Percentiles rank a stretch among this genome's conserved stretches.
Conservation (phyloP, 352 stramenopile species). For the Pythium plurisporium region DNA sequence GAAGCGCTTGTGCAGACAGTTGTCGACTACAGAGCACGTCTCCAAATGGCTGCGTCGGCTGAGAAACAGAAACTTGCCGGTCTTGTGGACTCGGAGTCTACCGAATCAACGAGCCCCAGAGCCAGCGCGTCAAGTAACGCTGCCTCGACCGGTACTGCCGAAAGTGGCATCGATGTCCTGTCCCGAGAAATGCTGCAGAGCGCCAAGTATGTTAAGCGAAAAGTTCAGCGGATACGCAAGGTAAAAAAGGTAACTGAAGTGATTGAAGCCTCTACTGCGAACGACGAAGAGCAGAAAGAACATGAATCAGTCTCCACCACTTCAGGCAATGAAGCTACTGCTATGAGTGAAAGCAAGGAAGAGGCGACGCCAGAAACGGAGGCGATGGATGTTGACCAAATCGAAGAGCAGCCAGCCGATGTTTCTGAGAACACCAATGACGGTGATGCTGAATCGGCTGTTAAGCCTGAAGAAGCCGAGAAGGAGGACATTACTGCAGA, state of each 20-base stretch:
- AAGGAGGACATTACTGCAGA: neutral
- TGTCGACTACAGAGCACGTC: conserved; percentile 63
- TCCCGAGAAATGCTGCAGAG: conserved; percentile 20
- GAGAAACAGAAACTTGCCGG: conserved; percentile 58
- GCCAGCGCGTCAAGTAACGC: neutral
- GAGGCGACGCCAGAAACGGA: neutral
- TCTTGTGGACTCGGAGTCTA: conserved; percentile 14
- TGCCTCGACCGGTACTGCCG: neutral
- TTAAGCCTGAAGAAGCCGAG: neutral
- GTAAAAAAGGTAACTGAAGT: conserved; percentile 6
- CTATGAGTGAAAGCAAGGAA: neutral
- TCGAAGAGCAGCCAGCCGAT: too few species aligned
- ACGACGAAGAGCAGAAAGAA: conserved; percentile 9
- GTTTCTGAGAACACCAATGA: too few species aligned
- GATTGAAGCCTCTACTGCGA: neutral
- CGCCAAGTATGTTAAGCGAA: conserved; percentile 52
- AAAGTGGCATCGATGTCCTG: neutral
- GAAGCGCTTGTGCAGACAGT: conserved; percentile 60
- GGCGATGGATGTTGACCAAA: conserved; percentile 1
- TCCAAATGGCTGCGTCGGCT: conserved; percentile 65
- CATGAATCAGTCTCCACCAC: too few species aligned
- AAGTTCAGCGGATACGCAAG: conserved; percentile 24
- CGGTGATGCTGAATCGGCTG: neutral
- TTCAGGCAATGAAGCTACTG: too few species aligned
- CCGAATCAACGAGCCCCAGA: neutral